A percentile compares a stretch with the other conserved stretches of the same genome.
phyloP scores from a whole-genome alignment of 495 filamentous ascomycete species.

The Astrothelium subdiscretum region DNA sequence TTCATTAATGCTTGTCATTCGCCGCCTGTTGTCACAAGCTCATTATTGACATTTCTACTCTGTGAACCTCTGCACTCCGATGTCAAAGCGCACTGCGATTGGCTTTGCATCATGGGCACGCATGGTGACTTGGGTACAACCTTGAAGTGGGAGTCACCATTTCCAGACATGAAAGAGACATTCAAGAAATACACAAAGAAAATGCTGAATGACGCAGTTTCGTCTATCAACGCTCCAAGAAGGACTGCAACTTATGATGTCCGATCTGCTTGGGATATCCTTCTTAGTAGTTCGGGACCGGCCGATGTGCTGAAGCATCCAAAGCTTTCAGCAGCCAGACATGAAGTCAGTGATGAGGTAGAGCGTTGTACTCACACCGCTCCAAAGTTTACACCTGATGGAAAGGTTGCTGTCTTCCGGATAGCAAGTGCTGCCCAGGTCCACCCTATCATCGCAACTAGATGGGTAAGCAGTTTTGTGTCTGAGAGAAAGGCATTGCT shows the following conservation, averaged over 20 bases:
- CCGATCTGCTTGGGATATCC: conserved; percentile 41
- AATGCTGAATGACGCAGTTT: conserved; percentile 42
- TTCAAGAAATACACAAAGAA: conserved; percentile 47
- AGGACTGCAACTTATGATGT: conserved; percentile 44
- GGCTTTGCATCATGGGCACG: conserved; percentile 45
- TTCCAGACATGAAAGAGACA: conserved; percentile 43
- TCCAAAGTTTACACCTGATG: conserved; percentile 46
- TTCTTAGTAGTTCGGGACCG: conserved; percentile 31
- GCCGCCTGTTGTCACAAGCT: conserved; percentile 45
- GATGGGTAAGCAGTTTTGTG: conserved; percentile 29
- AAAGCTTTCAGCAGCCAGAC: conserved; percentile 34
- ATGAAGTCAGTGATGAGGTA: conserved; percentile 43
- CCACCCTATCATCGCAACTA: conserved; percentile 47
- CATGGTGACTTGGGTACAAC: conserved; percentile 49
- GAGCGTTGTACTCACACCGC: conserved; percentile 41
- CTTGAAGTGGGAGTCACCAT: conserved; percentile 46
- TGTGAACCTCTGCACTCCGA: conserved; percentile 37
- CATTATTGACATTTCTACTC: conserved; percentile 45
- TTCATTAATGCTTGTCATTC: conserved; percentile 43
- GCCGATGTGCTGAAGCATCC: conserved; percentile 35
- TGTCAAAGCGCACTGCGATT: conserved; percentile 35
- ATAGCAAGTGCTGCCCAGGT: conserved; percentile 43
- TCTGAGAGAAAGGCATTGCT: background rate
- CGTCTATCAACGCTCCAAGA: conserved; percentile 46
- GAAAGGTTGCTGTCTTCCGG: conserved; percentile 43